Evolutionary conservation across 345 rosid genomes (phyloP), one percentile per base, ranked within the genome.

Genomic region (Eucalyptus marginata): DNA sequence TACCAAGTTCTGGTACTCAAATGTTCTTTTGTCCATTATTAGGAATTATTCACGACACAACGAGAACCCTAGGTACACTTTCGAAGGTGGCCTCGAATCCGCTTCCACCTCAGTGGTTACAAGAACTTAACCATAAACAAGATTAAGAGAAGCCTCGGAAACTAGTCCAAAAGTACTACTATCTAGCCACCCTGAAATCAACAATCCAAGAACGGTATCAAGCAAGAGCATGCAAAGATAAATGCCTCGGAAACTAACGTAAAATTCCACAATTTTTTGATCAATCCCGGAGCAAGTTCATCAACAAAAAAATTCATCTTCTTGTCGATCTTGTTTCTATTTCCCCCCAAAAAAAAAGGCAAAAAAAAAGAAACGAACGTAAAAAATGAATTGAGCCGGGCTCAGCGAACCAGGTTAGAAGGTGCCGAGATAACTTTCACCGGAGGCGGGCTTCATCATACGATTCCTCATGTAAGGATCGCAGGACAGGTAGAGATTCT

Each of bases 1-100:
- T 49, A 2, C 6, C 5, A 49, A 5, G 0, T 5, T 50, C 3
- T 50, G 1, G 1, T 50, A 14, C 18, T 50, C 3, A 50, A 0
- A 7, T 1, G 0, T 5, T 50, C 7, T 50, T 50, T 50, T 50
- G 17, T 50, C 0, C 1, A 3, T 13, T 50, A 14, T 15, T 50
- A 50, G 52, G 52, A 58, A 58, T 25, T 25, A 58, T 24, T 10
- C 3, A 12, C 5, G 64, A 58, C 6, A 58, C 64, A 10, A 22
- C 1, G n/a, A 58, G 64, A 58, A 58, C n/a, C 3, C 2, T 24
- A 58, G 64, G 64, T 58, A 58, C 29, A 5, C 64, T 58, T 58
- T 58, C n/a, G 27, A 24, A 58, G 64, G 64, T 5, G 64, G 52
- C 64, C 64, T 58, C 14, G 7, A 58, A 25, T 58, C 12, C 4